Evolutionary conservation across 257 asterid species (phyloP).

Genomic region (Plantago ovata): DNA sequence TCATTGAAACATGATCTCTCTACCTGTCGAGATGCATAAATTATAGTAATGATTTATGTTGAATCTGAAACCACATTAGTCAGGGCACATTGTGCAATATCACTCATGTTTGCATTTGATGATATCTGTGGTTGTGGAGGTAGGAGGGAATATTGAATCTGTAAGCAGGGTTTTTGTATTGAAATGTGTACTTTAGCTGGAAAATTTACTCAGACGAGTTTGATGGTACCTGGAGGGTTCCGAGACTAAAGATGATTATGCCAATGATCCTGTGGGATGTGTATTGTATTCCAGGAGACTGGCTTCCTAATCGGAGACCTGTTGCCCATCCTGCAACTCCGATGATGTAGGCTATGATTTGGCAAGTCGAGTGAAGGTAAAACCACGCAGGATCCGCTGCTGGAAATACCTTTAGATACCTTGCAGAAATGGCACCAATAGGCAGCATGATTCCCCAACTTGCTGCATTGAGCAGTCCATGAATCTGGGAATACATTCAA

Average conservation of each 20-base stretch:
- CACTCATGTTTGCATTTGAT: no score
- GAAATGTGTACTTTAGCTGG: no score
- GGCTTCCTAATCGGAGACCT: constrained; percentile 71
- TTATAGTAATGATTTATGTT: no score
- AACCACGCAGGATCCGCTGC: constrained; percentile 86
- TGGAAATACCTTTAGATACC: constrained; percentile 75
- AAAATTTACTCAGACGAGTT: no score
- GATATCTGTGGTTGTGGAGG: no score
- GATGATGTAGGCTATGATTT: constrained; percentile 54
- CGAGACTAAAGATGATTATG: constrained; percentile 61
- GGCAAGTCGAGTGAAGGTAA: constrained; percentile 71
- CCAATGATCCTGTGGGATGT: constrained; percentile 68
- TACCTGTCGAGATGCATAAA: no score
- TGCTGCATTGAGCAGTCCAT: constrained; percentile 71
- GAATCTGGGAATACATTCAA: constrained; percentile 40
- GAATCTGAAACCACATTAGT: no score
- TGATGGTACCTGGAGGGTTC: constrained; percentile 63
- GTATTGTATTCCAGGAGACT: constrained; percentile 55
- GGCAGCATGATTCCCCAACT: constrained; percentile 91
- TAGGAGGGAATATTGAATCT: no score
- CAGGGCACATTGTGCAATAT: no score
- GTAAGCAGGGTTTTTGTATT: no score
- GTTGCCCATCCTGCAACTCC: constrained; percentile 96
- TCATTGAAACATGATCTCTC: no score
- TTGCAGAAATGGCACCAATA: constrained; percentile 60